Conservation (phyloP, 2,329 filamentous ascomycete species). For the Diaporthe nobilis region DNA sequence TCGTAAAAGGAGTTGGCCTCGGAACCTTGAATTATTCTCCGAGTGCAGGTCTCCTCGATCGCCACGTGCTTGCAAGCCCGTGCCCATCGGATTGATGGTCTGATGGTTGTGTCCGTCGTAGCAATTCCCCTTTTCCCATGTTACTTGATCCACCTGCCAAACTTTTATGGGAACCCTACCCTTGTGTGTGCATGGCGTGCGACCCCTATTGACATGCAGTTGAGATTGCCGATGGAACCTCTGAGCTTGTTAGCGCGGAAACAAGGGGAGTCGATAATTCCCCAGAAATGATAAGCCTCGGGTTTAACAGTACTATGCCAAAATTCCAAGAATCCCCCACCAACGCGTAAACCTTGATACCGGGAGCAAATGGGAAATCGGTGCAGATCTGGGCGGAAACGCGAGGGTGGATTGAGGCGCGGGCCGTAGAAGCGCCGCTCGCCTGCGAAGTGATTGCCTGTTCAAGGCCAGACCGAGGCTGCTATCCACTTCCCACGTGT, state of each 20-base stretch:
- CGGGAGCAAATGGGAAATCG: neutral
- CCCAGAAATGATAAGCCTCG: constrained; percentile 20
- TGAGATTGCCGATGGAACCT: constrained; percentile 34
- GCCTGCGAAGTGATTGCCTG: constrained; percentile 8
- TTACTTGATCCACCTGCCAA: constrained; percentile 19
- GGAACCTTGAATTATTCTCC: constrained; percentile 19
- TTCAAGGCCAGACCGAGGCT: constrained; percentile 19
- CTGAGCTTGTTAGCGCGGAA: constrained; percentile 8
- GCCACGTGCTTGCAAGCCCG: constrained; percentile 17
- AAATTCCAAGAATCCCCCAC: neutral
- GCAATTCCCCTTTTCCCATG: constrained; percentile 18
- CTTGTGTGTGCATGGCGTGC: neutral
- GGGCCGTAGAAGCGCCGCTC: constrained; percentile 11
- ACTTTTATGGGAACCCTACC: constrained; percentile 9
- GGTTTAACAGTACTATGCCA: neutral
- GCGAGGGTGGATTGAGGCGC: neutral
- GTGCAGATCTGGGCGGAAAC: constrained; percentile 8
- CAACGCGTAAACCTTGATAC: neutral
- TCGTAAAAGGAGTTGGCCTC: neutral
- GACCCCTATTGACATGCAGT: constrained; percentile 27
- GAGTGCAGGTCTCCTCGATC: constrained; percentile 19
- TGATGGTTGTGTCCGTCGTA: neutral
- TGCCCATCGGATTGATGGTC: constrained; percentile 13
- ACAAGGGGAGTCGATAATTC: neutral
- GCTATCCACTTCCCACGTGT: constrained; percentile 28